A percentile compares a stretch with the other conserved stretches of the same genome.
Evolutionary conservation across 176 grass and related monocot genomes (phyloP).

Genomic region (Aegilops umbellulata): DNA sequence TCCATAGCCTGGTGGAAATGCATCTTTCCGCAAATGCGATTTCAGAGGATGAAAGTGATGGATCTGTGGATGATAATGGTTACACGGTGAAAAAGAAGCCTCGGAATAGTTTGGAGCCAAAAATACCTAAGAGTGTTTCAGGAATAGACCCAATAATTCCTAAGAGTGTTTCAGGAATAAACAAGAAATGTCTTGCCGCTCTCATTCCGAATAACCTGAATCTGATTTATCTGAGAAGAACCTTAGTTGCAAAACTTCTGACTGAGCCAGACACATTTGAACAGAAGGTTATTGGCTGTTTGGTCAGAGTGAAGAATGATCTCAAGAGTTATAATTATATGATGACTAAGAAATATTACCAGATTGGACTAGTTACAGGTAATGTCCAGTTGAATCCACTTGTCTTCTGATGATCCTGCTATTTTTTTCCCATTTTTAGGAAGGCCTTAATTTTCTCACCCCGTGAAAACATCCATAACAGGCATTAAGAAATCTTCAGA

Average conservation of each 20-base stretch:
- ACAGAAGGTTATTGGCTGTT: constrained; percentile 72
- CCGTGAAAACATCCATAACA: constrained; percentile 32
- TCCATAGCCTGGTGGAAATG: constrained; percentile 56
- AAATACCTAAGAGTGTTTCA: constrained; percentile 36
- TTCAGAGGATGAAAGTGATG: constrained; percentile 50
- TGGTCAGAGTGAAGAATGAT: constrained; percentile 62
- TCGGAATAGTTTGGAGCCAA: constrained; percentile 19
- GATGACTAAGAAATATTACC: constrained; percentile 38
- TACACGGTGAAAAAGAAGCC: constrained; percentile 26
- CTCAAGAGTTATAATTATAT: constrained; percentile 6
- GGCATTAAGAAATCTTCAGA: constrained; percentile 59
- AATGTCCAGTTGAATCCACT: constrained; percentile 30
- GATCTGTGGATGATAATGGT: constrained; percentile 42
- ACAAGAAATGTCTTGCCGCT: constrained; percentile 52
- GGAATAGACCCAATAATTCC: constrained; percentile 30
- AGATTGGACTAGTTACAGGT: constrained; percentile 76
- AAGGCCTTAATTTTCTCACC: constrained; percentile 18
- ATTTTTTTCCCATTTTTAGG: not conserved
- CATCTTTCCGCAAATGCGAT: constrained; percentile 70
- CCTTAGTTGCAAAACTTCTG: constrained; percentile 59
- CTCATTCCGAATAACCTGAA: constrained; percentile 61
- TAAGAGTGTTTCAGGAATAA: constrained; percentile 40
- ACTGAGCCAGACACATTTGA: constrained; percentile 64
- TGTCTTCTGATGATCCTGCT: not conserved
- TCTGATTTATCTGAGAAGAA: constrained; percentile 63